Evolutionary conservation across 139 green algal genomes (phyloP).

Genomic region (Asterochloris erici): DNA sequence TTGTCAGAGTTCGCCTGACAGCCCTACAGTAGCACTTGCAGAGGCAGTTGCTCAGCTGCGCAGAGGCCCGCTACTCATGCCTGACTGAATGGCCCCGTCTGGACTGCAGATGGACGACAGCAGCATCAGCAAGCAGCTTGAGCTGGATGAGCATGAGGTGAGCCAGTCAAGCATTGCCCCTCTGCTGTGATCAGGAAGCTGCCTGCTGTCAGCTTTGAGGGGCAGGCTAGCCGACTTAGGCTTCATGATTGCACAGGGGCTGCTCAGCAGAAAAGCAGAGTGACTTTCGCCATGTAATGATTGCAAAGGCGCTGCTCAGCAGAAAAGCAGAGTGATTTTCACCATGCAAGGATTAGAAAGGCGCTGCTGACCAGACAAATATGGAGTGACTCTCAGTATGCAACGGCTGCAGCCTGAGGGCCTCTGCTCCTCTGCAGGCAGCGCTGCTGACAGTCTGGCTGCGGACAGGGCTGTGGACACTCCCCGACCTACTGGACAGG

Average conservation of each 20-base stretch:
- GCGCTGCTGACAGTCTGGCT: conserved; percentile 9
- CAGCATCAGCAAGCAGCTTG: not conserved
- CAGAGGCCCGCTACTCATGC: too few relatives aligned
- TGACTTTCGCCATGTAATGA: not conserved
- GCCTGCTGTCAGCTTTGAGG: not conserved
- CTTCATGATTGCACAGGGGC: not conserved
- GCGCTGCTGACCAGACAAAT: too few relatives aligned
- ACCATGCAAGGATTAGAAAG: too few relatives aligned
- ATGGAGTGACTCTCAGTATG: not conserved
- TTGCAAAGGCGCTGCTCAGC: too few relatives aligned
- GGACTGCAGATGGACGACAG: conserved; percentile 6
- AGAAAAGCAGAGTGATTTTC: too few relatives aligned
- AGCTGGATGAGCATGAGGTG: conserved; percentile 17
- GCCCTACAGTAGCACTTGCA: too few relatives aligned
- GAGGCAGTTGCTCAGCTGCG: too few relatives aligned
- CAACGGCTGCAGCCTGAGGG: not conserved
- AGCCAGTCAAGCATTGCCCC: too few relatives aligned
- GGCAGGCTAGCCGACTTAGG: not conserved
- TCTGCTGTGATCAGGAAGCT: not conserved
- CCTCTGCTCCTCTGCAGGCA: conserved; percentile 2
- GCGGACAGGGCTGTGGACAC: conserved; percentile 1
- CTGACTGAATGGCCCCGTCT: too few relatives aligned
- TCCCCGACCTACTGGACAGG: not conserved
- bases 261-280: not conserved
- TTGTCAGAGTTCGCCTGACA: too few relatives aligned